Evolutionary conservation across 176 grass and related monocot species (phyloP), one percentile per base, ranked within the genome.

Genomic region (Raddia distichophylla): DNA sequence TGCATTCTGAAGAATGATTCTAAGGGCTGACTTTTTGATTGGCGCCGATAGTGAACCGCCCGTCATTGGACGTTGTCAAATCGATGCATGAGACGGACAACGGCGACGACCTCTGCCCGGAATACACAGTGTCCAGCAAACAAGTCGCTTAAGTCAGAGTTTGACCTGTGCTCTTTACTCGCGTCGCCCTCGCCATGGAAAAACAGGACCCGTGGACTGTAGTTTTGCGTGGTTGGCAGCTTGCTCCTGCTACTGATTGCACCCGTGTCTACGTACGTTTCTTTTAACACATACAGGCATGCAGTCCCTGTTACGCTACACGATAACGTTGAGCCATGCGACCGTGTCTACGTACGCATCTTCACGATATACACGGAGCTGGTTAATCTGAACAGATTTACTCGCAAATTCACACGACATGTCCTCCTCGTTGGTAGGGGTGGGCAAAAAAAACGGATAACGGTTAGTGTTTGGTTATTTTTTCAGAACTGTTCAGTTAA

Each of bases 1-100:
- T 85, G 82, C 71, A 13, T 80, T 85, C 58, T 42, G 60, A 76
- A 63, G 71, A 86, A 73, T 3, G 44, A 37, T 90, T 86, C 73
- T 27, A 73, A 86, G 52, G 52, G 67, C 62, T 90, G 79, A 90
- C 83, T 73, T 86, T 86, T 68, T 60, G 14, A 7, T 33, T 7
- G 40, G 53, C 6, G 60, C 6, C 14, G 46, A 75, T 80, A 20
- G 16, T 72, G 65, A 73, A 85, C 46, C 66, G 66, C 37, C 46
- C 59, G 66, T 47, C 85, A 13, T 48, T 22, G 60, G 71, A 66
- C n/a, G 70, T 17, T 57, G 68, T 84, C 82, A 52, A 75, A n/a
- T 84, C 69, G 7, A 18, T 9, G 53, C 18, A 77, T 58, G 8
- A 62, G 56, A 77, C 1, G 71, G 64, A 73, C 71, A 82, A 64